Evolutionary conservation across 2,329 filamentous ascomycete species (phyloP).

Genomic region (Gliomastix tumulicola): DNA sequence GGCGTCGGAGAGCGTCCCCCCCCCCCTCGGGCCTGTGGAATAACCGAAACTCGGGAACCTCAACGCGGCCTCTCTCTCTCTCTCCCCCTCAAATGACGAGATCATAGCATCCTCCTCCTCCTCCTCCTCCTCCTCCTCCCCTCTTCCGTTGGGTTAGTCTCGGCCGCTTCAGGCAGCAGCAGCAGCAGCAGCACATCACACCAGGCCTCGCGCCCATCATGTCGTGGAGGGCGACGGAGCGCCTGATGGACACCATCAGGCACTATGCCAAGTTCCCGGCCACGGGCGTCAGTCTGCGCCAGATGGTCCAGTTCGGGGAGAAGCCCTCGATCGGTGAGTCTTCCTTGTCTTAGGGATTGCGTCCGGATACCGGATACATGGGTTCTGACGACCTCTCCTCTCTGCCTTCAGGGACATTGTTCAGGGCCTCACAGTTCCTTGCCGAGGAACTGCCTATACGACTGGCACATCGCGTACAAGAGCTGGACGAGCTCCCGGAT

Average conservation of each 20-base stretch:
- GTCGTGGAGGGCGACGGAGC: constrained; percentile 89
- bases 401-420: constrained; percentile 80
- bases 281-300: constrained; percentile 89
- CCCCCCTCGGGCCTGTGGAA: too few species aligned
- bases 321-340: constrained; percentile 76
- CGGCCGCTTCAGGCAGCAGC: not conserved
- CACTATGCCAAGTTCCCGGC: constrained; percentile 97
- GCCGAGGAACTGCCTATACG: constrained; percentile 97
- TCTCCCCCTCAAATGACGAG: constrained; percentile 1
- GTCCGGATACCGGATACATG: too few species aligned
- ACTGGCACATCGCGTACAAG: constrained; percentile 90
- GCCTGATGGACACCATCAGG: constrained; percentile 93
- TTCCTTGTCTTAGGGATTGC: too few species aligned
- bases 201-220: too few species aligned
- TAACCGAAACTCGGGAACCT: too few species aligned
- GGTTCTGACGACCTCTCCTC: too few species aligned
- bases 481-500: constrained; percentile 86
- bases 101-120: not conserved
- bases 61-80: too few species aligned
- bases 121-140: not conserved
- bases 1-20: too few species aligned
- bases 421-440: constrained; percentile 95
- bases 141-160: constrained; percentile 1
- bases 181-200: constrained; percentile 1
- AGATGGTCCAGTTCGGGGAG: constrained; percentile 99